Percentiles rank a stretch among this genome's conserved stretches.
These are phyloP conservation scores for Talaromyces pinophilus DNA, from an alignment of 2,329 filamentous ascomycete genomes.

Conservation along the genomic window DNA sequence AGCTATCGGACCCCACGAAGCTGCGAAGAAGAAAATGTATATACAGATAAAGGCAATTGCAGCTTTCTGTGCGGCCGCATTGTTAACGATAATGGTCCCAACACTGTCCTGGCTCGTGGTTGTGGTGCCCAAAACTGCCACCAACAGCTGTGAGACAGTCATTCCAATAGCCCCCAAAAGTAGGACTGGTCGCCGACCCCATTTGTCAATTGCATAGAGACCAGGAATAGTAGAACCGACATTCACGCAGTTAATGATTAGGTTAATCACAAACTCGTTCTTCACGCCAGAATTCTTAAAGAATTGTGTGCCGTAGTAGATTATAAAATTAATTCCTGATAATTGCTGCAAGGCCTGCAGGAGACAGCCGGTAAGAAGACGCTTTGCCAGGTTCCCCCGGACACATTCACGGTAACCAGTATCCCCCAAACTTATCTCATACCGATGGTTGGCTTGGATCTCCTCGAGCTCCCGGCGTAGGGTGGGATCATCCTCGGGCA, in stretches of 20 bases:
- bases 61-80: constrained; percentile 42
- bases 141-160: constrained; percentile 52
- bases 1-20: constrained; percentile 43
- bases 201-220: constrained; percentile 52
- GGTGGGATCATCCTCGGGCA: constrained; percentile 60
- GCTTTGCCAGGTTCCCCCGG: constrained; percentile 38
- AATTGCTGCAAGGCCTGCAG: constrained; percentile 46
- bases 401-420: constrained; percentile 42
- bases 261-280: constrained; percentile 50
- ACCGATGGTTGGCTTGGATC: constrained; percentile 63
- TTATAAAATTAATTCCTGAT: constrained; percentile 48
- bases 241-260: constrained; percentile 53
- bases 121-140: constrained; percentile 48
- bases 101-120: constrained; percentile 35
- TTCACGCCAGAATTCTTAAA: constrained; percentile 43
- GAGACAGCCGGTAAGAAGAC: constrained; percentile 42
- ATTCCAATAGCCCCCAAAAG: constrained; percentile 50
- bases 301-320: constrained; percentile 46
- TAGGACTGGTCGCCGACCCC: constrained; percentile 51
- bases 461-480: constrained; percentile 52
- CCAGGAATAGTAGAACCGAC: constrained; percentile 43
- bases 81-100: constrained; percentile 30
- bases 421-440: constrained; percentile 60
- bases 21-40: constrained; percentile 53
- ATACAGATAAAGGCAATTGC: constrained; percentile 49